phyloP scores from a whole-genome alignment of 2,329 filamentous ascomycete species.

The Leptoxyphium fumago region DNA sequence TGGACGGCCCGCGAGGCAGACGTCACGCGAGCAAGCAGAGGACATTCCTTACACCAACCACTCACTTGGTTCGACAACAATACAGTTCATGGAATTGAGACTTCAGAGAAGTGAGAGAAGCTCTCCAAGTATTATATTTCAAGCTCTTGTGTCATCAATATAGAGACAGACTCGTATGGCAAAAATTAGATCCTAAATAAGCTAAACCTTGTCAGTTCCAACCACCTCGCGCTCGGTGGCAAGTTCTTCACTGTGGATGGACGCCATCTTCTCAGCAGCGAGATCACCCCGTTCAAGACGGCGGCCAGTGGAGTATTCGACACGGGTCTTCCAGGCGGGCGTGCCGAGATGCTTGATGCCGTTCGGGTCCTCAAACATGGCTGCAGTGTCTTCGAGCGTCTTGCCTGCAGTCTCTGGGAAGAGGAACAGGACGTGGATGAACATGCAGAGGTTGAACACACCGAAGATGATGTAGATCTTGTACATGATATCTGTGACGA shows the following conservation, averaged over 20 bases:
- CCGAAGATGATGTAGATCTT: slow-evolving; percentile 62
- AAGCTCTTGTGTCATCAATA: too few species aligned
- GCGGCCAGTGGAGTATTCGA: neutral
- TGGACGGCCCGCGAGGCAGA: too few species aligned
- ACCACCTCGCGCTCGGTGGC: neutral
- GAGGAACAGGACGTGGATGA: slow-evolving; percentile 50
- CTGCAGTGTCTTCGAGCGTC: slow-evolving; percentile 63
- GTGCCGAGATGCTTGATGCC: slow-evolving; percentile 29
- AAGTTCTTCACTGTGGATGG: neutral
- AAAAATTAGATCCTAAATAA: too few species aligned
- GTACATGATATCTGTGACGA: slow-evolving; percentile 10
- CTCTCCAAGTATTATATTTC: too few species aligned
- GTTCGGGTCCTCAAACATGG: slow-evolving; percentile 43
- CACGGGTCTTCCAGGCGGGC: slow-evolving; percentile 40
- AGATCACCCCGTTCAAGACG: neutral
- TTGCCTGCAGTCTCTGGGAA: slow-evolving; percentile 60
- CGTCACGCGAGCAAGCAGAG: too few species aligned
- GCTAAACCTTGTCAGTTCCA: neutral
- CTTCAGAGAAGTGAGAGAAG: too few species aligned
- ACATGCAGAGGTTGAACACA: slow-evolving; percentile 53
- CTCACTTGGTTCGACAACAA: too few species aligned
- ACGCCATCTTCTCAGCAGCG: neutral
- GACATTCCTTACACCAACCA: too few species aligned
- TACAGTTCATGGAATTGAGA: too few species aligned
- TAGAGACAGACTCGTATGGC: too few species aligned